phyloP scores from a whole-genome alignment of 225 moss, liverwort and hornwort genomes.

The Takakia lepidozioides region DNA sequence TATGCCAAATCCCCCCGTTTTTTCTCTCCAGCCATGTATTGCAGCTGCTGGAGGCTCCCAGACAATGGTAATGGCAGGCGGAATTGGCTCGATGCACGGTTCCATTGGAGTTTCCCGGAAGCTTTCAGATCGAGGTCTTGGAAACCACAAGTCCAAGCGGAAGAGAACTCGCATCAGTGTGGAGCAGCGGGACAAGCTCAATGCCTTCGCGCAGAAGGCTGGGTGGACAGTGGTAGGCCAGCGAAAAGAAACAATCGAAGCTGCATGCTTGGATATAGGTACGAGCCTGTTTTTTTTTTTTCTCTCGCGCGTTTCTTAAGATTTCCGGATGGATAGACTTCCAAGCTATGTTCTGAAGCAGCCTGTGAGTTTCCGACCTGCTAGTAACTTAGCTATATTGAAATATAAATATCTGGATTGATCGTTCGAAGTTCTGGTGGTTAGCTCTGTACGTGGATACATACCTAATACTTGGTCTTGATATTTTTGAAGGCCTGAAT shows the following conservation, averaged over 20 bases:
- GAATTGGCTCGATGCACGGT: conserved; percentile 12
- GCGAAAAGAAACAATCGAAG: conserved; percentile 49
- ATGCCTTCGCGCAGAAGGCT: conserved; percentile 45
- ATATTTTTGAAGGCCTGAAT: no score
- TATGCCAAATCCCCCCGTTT: conserved; percentile 13
- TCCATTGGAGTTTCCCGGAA: conserved; percentile 19
- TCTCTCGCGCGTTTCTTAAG: no score
- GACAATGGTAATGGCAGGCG: conserved; percentile 21
- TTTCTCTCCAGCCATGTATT: conserved; percentile 19
- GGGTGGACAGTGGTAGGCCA: conserved; percentile 60
- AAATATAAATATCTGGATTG: no score
- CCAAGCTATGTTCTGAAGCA: no score
- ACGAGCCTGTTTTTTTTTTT: no score
- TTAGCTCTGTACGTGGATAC: no score
- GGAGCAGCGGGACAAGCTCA: conserved; percentile 47
- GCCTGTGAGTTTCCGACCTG: no score
- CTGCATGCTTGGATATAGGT: conserved; percentile 52
- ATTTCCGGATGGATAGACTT: no score
- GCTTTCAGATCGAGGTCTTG: conserved; percentile 12
- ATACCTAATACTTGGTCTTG: no score
- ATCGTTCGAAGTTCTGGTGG: no score
- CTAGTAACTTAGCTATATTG: no score
- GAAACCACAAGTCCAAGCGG: conserved; percentile 30
- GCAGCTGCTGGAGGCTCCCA: conserved; percentile 8
- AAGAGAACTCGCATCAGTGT: conserved; percentile 42